These are phyloP conservation scores for Botrytis cinerea DNA, from an alignment of 2,329 filamentous ascomycete genomes.

Conservation along the genomic window DNA sequence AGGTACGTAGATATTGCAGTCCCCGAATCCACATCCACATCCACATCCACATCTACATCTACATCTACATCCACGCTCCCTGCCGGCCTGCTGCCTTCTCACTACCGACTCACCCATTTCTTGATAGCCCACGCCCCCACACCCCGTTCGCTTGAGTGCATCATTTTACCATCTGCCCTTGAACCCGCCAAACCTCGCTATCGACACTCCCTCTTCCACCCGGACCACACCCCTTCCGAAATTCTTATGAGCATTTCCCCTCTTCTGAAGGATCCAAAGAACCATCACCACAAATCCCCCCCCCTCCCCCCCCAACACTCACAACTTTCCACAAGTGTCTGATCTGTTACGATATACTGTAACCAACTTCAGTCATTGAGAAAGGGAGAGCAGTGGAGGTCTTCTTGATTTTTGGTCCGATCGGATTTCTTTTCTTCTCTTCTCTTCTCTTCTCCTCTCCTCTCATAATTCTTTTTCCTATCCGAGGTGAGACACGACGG, in stretches of 20 bases:
- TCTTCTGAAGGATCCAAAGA: slow-evolving; percentile 19
- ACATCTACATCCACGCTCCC: not conserved
- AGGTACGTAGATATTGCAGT: too few species aligned
- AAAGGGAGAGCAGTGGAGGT: slow-evolving; percentile 26
- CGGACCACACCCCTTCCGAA: slow-evolving; percentile 9
- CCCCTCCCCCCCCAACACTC: not conserved
- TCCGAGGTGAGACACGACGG: slow-evolving; percentile 38
- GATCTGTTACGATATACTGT: slow-evolving; percentile 22
- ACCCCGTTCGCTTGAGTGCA: slow-evolving; percentile 22
- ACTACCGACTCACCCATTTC: not conserved
- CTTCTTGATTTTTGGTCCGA: not conserved
- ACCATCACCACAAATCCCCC: too few species aligned
- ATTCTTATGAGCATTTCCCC: slow-evolving; percentile 20
- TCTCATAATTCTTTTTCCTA: slow-evolving; percentile 29
- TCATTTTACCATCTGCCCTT: not conserved
- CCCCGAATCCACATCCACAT: too few species aligned
- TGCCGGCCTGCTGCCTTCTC: too few species aligned
- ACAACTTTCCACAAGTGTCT: not conserved
- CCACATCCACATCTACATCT: not conserved
- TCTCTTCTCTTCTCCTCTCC: not conserved
- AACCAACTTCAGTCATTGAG: slow-evolving; percentile 20
- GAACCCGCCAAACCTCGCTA: not conserved
- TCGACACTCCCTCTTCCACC: not conserved
- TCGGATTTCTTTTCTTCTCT: not conserved
- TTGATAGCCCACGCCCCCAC: not conserved